A percentile compares a stretch with the other conserved stretches of the same genome.
Evolutionary conservation across 2,329 filamentous ascomycete species (phyloP).

Genomic region (Exophiala viscosa): DNA sequence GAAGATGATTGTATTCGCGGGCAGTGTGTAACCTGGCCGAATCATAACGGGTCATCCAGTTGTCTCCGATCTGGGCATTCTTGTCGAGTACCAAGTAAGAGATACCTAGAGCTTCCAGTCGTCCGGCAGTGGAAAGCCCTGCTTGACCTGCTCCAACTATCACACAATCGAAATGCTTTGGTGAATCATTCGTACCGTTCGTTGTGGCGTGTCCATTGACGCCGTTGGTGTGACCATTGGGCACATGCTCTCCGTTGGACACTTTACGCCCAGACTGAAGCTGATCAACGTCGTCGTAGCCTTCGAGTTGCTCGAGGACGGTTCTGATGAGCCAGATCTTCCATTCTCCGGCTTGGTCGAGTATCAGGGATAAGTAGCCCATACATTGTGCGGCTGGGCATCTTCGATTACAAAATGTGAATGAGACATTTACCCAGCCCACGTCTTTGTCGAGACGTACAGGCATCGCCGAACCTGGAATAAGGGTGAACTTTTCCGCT

Average conservation of each 20-base stretch:
- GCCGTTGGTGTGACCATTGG: background rate
- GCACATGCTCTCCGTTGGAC: background rate
- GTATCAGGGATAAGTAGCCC: conserved; percentile 12
- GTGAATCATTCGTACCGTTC: background rate
- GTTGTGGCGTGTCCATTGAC: background rate
- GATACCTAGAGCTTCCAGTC: conserved; percentile 43
- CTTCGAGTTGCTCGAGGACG: conserved; percentile 26
- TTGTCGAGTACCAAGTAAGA: conserved; percentile 44
- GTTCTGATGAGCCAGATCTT: conserved; percentile 30
- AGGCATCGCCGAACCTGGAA: conserved; percentile 4
- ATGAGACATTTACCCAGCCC: conserved; percentile 16
- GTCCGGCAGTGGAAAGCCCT: conserved; percentile 44
- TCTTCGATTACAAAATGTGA: conserved; percentile 8
- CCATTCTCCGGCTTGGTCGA: conserved; percentile 22
- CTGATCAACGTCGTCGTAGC: conserved; percentile 24
- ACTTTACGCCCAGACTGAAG: conserved; percentile 8
- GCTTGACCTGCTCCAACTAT: conserved; percentile 44
- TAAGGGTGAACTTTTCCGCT: conserved; percentile 3
- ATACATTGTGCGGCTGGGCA: conserved; percentile 8
- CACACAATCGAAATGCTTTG: conserved; percentile 31
- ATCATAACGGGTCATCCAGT: conserved; percentile 46
- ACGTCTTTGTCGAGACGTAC: conserved; percentile 8
- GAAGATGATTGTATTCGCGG: conserved; percentile 24
- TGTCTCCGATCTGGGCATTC: conserved; percentile 43
- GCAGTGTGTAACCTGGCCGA: conserved; percentile 36